Conservation (phyloP, 2,329 filamentous ascomycete genomes). For the Aspergillus neotritici region DNA sequence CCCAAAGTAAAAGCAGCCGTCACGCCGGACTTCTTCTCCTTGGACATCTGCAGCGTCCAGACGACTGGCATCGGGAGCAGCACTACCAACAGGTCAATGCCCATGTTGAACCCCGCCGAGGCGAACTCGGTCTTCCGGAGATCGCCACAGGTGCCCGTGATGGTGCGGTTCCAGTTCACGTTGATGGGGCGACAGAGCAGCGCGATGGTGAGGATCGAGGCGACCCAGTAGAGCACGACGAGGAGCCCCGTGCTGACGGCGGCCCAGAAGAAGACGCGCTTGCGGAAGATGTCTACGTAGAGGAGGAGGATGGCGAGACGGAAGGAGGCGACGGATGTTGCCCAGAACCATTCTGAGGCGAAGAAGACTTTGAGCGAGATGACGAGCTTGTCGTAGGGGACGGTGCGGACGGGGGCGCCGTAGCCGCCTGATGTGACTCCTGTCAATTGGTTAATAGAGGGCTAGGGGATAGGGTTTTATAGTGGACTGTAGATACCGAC, state of each 20-base stretch:
- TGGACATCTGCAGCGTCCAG: too few relatives aligned
- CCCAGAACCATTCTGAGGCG: constrained; percentile 15
- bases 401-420: too few relatives aligned
- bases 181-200: constrained; percentile 9
- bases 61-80: too few relatives aligned
- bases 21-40: too few relatives aligned
- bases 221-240: constrained; percentile 10
- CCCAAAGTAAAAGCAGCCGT: too few relatives aligned
- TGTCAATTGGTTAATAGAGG: too few relatives aligned
- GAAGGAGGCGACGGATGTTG: constrained; percentile 9
- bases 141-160: constrained; percentile 9
- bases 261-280: constrained; percentile 3
- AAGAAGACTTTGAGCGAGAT: constrained; percentile 8
- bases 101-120: constrained; percentile 9
- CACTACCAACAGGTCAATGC: too few relatives aligned
- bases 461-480: too few relatives aligned
- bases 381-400: too few relatives aligned
- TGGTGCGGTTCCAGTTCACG: constrained; percentile 10
- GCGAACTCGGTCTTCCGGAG: constrained; percentile 8
- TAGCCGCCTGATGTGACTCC: too few relatives aligned
- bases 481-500: too few relatives aligned
- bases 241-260: constrained; percentile 3
- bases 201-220: constrained; percentile 7
- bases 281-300: constrained; percentile 11
- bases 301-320: constrained; percentile 8